Conservation (phyloP, 345 rosid species). For the Eucalyptus polyanthemos region DNA sequence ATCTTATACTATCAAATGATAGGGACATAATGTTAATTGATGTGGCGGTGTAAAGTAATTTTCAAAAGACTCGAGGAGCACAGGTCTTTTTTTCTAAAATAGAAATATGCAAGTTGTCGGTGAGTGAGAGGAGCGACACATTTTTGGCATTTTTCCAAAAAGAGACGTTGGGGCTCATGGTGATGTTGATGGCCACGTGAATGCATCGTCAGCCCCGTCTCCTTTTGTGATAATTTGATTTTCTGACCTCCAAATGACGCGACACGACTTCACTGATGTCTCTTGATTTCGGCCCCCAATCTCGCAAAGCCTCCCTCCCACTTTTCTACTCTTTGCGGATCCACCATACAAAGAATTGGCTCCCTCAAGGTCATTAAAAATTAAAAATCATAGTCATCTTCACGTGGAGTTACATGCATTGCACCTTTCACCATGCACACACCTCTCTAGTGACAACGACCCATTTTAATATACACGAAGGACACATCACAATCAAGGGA, state of each 20-base stretch:
- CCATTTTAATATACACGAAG: background rate
- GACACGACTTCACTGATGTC: background rate
- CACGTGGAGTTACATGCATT: background rate
- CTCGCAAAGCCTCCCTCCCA: background rate
- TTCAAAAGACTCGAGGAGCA: background rate
- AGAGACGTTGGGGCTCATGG: background rate
- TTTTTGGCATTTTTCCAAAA: background rate
- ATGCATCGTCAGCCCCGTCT: background rate
- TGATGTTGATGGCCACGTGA: background rate
- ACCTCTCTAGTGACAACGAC: background rate
- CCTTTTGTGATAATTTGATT: background rate
- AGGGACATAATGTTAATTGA: background rate
- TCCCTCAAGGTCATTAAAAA: background rate
- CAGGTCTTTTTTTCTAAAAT: background rate
- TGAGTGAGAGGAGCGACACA: background rate
- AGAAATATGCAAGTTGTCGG: background rate
- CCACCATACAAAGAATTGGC: background rate
- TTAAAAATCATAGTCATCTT: background rate
- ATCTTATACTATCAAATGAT: background rate
- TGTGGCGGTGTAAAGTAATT: background rate
- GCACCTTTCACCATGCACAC: background rate
- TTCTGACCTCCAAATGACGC: background rate
- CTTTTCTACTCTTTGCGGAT: background rate
- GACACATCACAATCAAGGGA: background rate
- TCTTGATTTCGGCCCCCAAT: background rate